These are phyloP conservation scores for Debaryomyces coudertii DNA, from an alignment of 1,139 yeast genomes.

Conservation along the genomic window DNA sequence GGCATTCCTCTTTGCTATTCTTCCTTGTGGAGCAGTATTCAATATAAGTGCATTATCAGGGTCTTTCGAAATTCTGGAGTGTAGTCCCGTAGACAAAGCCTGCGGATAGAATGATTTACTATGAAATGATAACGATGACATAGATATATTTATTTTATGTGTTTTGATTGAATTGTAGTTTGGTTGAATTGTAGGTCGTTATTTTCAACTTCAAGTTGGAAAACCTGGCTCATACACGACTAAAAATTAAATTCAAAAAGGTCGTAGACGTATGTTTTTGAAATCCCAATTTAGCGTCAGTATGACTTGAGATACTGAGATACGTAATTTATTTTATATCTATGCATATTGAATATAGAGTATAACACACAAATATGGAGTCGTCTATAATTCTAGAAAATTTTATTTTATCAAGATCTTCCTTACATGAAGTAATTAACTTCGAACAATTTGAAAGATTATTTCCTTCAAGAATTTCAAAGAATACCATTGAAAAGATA, in stretches of 20 bases:
- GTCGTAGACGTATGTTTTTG: too few relatives aligned
- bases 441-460: conserved; percentile 17
- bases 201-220: not conserved
- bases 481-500: conserved; percentile 17
- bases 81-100: conserved; percentile 71
- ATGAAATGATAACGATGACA: conserved; percentile 21
- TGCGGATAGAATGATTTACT: conserved; percentile 57
- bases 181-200: too few relatives aligned
- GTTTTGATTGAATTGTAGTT: not conserved
- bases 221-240: too few relatives aligned
- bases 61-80: conserved; percentile 65
- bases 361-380: conserved; percentile 13
- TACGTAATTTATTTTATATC: too few relatives aligned
- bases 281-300: too few relatives aligned
- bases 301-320: too few relatives aligned
- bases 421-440: conserved; percentile 13
- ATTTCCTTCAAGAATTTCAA: conserved; percentile 21
- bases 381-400: conserved; percentile 14
- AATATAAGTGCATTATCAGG: conserved; percentile 64
- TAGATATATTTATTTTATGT: conserved; percentile 5
- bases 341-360: not conserved
- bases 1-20: conserved; percentile 76
- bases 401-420: conserved; percentile 14
- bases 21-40: conserved; percentile 68
- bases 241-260: not conserved